phyloP scores from a whole-genome alignment of 257 asterid species.

The Solanum habrochaites region DNA sequence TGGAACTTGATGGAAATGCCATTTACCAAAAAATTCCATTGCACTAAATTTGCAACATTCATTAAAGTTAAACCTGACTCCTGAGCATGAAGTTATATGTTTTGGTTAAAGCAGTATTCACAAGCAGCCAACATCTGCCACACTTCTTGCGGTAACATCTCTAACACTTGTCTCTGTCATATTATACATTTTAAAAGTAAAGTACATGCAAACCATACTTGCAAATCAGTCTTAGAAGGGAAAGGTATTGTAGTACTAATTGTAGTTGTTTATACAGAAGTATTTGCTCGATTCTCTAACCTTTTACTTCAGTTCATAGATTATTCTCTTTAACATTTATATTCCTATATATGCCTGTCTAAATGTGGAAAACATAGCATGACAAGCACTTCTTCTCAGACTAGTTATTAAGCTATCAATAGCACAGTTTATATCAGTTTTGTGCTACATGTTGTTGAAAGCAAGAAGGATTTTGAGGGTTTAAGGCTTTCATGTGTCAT shows the following conservation, averaged over 20 bases:
- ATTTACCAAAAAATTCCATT: neutral
- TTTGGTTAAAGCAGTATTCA: conserved; percentile 48
- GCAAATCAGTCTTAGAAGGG: neutral
- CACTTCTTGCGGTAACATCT: conserved; percentile 56
- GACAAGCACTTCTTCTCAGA: neutral
- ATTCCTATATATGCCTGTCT: too few relatives aligned
- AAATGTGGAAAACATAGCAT: neutral
- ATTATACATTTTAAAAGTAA: neutral
- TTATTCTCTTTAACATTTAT: neutral
- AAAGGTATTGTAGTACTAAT: neutral
- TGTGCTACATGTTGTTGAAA: neutral
- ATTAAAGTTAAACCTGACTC: neutral
- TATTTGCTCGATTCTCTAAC: neutral
- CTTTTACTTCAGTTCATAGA: neutral
- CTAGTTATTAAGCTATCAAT: neutral
- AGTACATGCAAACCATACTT: neutral
- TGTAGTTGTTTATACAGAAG: neutral
- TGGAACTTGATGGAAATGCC: neutral
- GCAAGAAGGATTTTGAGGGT: too few relatives aligned
- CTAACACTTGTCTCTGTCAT: neutral
- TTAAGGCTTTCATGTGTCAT: neutral
- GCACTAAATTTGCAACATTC: neutral
- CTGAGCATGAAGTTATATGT: neutral
- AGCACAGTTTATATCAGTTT: neutral
- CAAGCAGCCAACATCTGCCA: conserved; percentile 48